Conservation (phyloP, 768 basidiomycete species). For the Holtermanniella nyarrowii region DNA sequence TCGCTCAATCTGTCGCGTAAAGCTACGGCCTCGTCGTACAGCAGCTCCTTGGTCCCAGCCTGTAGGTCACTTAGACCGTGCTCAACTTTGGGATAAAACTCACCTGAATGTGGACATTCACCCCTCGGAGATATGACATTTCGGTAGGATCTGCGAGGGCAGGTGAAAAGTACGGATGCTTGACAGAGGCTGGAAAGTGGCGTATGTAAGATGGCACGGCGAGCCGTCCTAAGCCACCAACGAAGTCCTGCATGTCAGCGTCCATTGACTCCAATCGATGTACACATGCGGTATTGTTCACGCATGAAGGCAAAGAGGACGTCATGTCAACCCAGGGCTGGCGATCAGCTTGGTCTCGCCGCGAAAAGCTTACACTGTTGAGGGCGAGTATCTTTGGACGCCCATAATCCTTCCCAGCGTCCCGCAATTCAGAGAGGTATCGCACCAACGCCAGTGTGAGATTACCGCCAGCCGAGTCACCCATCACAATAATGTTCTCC, state of each 20-base stretch:
- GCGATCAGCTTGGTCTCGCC: not conserved
- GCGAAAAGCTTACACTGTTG: not conserved
- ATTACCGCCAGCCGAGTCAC: slow-evolving; percentile 72
- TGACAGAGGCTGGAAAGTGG: not conserved
- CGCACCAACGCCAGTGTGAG: slow-evolving; percentile 45
- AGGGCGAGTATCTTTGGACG: not conserved
- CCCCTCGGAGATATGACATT: not conserved
- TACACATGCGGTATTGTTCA: not conserved
- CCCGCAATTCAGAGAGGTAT: slow-evolving; percentile 20
- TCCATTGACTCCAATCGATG: not conserved
- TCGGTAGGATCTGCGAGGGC: not conserved
- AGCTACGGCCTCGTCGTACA: not conserved
- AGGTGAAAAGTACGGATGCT: not conserved
- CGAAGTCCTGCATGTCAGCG: not conserved
- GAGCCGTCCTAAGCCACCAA: not conserved
- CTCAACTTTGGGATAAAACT: not conserved
- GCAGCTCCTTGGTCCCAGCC: not conserved
- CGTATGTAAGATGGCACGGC: not conserved
- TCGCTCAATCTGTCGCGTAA: not conserved
- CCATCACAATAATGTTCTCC: slow-evolving; percentile 54
- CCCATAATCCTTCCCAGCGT: too few relatives aligned
- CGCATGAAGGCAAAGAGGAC: not conserved
- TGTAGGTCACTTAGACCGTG: not conserved
- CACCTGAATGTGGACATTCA: not conserved
- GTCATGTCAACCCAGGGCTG: not conserved